phyloP scores from a whole-genome alignment of 1,139 yeast species.

The Suhomyces choctaworum region DNA sequence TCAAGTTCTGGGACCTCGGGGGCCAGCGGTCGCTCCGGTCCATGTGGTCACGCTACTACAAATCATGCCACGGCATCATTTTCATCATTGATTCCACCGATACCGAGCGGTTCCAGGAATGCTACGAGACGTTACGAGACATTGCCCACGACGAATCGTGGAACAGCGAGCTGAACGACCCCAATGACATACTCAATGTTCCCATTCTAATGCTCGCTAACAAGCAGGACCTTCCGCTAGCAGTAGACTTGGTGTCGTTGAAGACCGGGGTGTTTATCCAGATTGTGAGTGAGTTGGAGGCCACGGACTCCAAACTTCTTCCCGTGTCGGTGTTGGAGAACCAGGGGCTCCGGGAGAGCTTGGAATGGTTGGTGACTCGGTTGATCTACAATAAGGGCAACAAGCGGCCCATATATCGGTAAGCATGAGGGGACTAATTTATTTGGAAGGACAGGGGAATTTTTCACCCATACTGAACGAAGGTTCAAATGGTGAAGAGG shows the following conservation, averaged over 20 bases:
- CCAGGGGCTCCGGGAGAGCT: constrained; percentile 81
- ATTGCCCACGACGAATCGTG: constrained; percentile 47
- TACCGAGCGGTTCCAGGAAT: constrained; percentile 77
- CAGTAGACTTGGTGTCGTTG: constrained; percentile 73
- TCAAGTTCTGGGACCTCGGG: constrained; percentile 95
- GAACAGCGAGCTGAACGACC: constrained; percentile 18
- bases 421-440: no score
- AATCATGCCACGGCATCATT: constrained; percentile 85
- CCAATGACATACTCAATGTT: constrained; percentile 49
- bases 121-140: constrained; percentile 59
- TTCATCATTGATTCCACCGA: constrained; percentile 93
- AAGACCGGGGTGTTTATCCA: constrained; percentile 78
- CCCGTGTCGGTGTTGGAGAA: constrained; percentile 89
- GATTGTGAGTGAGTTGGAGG: constrained; percentile 79
- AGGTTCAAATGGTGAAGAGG: no score
- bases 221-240: constrained; percentile 81
- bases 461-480: no score
- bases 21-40: constrained; percentile 83
- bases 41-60: constrained; percentile 86
- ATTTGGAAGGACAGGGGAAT: no score
- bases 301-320: constrained; percentile 84
- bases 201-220: constrained; percentile 94
- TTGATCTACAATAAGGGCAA: constrained; percentile 72
- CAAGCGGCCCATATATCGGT: constrained; percentile 64
- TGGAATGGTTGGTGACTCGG: constrained; percentile 84